Evolutionary conservation across 768 basidiomycete genomes (phyloP), one percentile per base, ranked within the genome.

Genomic region (Mrakia hoshinonis): DNA sequence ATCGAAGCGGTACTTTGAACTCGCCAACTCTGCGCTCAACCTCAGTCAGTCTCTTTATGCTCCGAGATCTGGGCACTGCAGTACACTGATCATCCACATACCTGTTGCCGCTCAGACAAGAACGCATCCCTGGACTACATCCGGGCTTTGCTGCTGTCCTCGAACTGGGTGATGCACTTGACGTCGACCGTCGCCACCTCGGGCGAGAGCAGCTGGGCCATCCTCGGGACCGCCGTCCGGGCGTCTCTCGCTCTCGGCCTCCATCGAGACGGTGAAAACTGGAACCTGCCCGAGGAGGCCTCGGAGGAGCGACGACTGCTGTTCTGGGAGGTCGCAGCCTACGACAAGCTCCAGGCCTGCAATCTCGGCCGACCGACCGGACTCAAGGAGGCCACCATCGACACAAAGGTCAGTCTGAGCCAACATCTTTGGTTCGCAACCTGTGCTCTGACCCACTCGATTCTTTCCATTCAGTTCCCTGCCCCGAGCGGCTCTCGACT

Each of bases 211-310:
- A 47, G 29, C 64, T 66, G 64, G 64, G 15, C 46, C 24, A 10
- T 48, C 64, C 64, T 66, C 38, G 64, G 64, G 10, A n/a, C 46
- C 46, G 64, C 64, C 11, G 64, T 49, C 18, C 46, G 49, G 13
- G 31, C 22, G 4, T 39, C 64, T 29, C 64, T 47, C 18, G 64
- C 64, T 20, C 29, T 66, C 6, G 69, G 69, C 13, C 49, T 70
- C 26, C 69, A 70, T 47, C 46, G 69, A 22, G 69, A 70, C 36
- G 69, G 69, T 6, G n/a, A 49, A 10, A 62, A 70, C 51, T 70
- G 69, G 69, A 60, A 48, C 7, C 61, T 70, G 26, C 60, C 55
- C 2, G 36, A 60, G 60, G 69, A 43, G 15, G 69, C 62, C 26
- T 46, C 49, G 12, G 61, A 70, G 22, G 69, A 70, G 48, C 55